phyloP scores from a whole-genome alignment of 768 basidiomycete species.

The Boletus tylopilopsis region DNA sequence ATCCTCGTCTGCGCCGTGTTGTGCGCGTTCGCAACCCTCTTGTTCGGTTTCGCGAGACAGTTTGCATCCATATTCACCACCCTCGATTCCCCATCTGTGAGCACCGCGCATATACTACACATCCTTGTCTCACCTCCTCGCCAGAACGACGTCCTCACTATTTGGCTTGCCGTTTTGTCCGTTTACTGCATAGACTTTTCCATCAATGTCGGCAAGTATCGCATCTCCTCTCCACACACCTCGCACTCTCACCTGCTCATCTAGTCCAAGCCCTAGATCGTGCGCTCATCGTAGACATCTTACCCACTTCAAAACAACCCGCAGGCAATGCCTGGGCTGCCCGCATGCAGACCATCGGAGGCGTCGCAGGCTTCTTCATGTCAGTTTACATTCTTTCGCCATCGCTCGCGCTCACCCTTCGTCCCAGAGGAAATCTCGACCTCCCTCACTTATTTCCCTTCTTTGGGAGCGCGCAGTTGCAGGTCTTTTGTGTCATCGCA shows the following conservation, averaged over 20 bases:
- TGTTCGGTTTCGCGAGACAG: conserved; percentile 1
- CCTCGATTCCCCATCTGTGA: neutral
- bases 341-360: conserved; percentile 84
- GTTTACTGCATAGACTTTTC: conserved; percentile 69
- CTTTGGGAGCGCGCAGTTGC: conserved; percentile 73
- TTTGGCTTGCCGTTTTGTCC: conserved; percentile 70
- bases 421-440: conserved; percentile 70
- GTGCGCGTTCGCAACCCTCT: conserved; percentile 50
- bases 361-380: conserved; percentile 87
- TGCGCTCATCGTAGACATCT: conserved; percentile 82
- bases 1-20: conserved; percentile 71
- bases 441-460: conserved; percentile 68
- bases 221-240: neutral
- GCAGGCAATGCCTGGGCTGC: conserved; percentile 94
- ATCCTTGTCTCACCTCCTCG: neutral
- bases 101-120: neutral
- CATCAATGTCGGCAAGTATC: conserved; percentile 47
- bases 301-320: conserved; percentile 73
- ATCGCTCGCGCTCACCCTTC: neutral
- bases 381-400: conserved; percentile 34
- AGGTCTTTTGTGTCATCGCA: conserved; percentile 77
- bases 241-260: conserved; percentile 2
- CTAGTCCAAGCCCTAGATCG: conserved; percentile 87
- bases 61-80: conserved; percentile 5
- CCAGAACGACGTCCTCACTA: conserved; percentile 64